A percentile compares a stretch with the other conserved stretches of the same genome.
These are phyloP conservation scores for Sarocladium brachiariae DNA, from an alignment of 2,329 filamentous ascomycete genomes.

Conservation along the genomic window DNA sequence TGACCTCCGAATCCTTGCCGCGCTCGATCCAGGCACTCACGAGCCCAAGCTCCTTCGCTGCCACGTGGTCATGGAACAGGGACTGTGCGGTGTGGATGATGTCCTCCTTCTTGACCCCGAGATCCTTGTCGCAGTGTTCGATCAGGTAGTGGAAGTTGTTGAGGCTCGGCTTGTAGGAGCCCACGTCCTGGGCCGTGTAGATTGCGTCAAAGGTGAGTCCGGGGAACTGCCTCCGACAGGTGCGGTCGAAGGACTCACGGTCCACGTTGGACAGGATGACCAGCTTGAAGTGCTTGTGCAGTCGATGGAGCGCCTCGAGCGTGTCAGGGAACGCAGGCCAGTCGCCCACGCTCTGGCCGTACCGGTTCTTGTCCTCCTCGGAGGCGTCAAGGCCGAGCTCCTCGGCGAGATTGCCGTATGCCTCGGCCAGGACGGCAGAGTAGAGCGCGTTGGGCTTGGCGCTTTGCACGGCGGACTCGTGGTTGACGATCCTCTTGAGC, in stretches of 20 bases:
- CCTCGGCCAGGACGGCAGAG: slow-evolving; percentile 31
- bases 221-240: slow-evolving; percentile 30
- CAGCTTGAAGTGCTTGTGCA: slow-evolving; percentile 48
- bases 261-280: slow-evolving; percentile 57
- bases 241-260: slow-evolving; percentile 22
- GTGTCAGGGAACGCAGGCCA: slow-evolving; percentile 56
- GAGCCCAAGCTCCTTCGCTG: slow-evolving; percentile 53
- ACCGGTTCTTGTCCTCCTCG: slow-evolving; percentile 11
- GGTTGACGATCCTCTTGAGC: slow-evolving; percentile 41
- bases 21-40: slow-evolving; percentile 60
- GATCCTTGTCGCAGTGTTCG: slow-evolving; percentile 39
- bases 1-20: slow-evolving; percentile 28
- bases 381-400: slow-evolving; percentile 14
- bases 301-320: slow-evolving; percentile 40
- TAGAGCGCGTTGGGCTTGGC: slow-evolving; percentile 44
- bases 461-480: slow-evolving; percentile 42
- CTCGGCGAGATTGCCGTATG: slow-evolving; percentile 31
- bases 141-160: slow-evolving; percentile 63
- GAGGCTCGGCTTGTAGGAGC: slow-evolving; percentile 61
- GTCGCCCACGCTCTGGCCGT: slow-evolving; percentile 39
- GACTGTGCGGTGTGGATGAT: slow-evolving; percentile 65
- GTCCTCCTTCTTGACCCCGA: slow-evolving; percentile 44
- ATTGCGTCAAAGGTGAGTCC: slow-evolving; percentile 52
- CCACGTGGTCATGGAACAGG: slow-evolving; percentile 59
- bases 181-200: slow-evolving; percentile 65